phyloP scores from a whole-genome alignment of 768 basidiomycete genomes.

The Psilocybe tampanensis region DNA sequence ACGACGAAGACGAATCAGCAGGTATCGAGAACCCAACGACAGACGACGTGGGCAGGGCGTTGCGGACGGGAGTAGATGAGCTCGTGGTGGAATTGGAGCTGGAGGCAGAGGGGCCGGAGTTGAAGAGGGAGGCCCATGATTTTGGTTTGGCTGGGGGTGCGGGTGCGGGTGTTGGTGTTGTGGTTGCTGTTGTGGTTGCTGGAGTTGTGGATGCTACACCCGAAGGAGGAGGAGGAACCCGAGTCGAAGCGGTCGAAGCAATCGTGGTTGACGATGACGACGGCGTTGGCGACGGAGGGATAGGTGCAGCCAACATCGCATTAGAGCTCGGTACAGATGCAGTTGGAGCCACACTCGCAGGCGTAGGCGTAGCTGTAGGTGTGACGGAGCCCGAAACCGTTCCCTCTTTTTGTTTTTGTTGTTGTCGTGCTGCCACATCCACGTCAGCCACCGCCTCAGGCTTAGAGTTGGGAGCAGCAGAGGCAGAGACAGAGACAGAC shows the following conservation, averaged over 20 bases:
- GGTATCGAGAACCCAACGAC: constrained; percentile 78
- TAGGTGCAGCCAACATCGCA: neutral
- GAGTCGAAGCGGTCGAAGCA: neutral
- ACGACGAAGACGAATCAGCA: constrained; percentile 35
- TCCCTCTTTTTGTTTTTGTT: neutral
- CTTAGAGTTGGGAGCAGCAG: too few species aligned
- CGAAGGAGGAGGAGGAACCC: too few species aligned
- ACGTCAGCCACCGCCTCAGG: neutral
- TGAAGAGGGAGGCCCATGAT: constrained; percentile 78
- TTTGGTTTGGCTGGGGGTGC: constrained; percentile 36
- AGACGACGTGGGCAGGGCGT: constrained; percentile 66
- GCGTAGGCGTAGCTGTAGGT: neutral
- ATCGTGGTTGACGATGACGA: neutral
- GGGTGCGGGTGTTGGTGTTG: constrained; percentile 1
- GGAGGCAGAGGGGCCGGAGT: constrained; percentile 42
- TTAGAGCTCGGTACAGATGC: too few species aligned
- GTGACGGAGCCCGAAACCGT: constrained; percentile 4
- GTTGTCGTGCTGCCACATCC: too few species aligned
- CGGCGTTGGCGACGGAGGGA: neutral
- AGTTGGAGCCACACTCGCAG: neutral
- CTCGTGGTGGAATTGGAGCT: constrained; percentile 32
- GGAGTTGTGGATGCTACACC: too few species aligned
- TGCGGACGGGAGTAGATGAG: constrained; percentile 35
- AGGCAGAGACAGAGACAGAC: too few species aligned
- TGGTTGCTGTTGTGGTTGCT: too few species aligned